Base-by-base conservation (phyloP, 371 early-diverging fungal species). In the Actinomortierella wolfii region DNA sequence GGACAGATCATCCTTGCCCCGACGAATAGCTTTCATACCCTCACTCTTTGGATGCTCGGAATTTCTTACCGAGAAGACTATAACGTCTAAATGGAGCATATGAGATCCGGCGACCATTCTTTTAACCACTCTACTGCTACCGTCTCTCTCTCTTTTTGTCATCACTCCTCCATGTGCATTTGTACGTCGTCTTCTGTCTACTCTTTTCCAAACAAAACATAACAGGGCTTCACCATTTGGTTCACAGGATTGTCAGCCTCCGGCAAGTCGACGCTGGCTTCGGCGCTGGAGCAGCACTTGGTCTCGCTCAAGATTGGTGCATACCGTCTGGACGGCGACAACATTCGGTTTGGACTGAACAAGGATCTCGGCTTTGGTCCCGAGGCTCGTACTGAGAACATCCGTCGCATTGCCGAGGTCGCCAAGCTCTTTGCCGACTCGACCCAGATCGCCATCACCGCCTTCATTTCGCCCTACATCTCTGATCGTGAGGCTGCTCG, bases 241-340 rank as follows among this genome's bases (percentile, higher is more conserved):
- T 89, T 96, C 63, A 94, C 95, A 26, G 96, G 97, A 39, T 83
- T 96, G n/a, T 94, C 94, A 15, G 97, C 94, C 3, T 92, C 93
- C 3, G 97, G 97, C 34, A 96, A 96, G 70, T 94, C 94, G 45
- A 95, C 97, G 17, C 71, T 96, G 43, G 96, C 96, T 46, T 85
- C 89, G 51, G 95, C 94, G 18, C 83, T 96, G 17, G 97, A 96
- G 77, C 91, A 93, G 67, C 84, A 89, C 47, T 77, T 96, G 42
- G 81, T 96, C 24, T 89, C 91, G 59, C 74, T 78, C 42, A 87
- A 88, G 49, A 65, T 92, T 50, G 76, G 79, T 34, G 86, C 91
- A 18, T 97, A 97, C 75, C 89, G 96, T 20, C 87, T 97, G 44
- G 97, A 97, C 68, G 97, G 97, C 54, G 97, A 97, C 81, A 97